Evolutionary conservation across 169 alveolate genomes (phyloP).

Genomic region (Theileria annulata): DNA sequence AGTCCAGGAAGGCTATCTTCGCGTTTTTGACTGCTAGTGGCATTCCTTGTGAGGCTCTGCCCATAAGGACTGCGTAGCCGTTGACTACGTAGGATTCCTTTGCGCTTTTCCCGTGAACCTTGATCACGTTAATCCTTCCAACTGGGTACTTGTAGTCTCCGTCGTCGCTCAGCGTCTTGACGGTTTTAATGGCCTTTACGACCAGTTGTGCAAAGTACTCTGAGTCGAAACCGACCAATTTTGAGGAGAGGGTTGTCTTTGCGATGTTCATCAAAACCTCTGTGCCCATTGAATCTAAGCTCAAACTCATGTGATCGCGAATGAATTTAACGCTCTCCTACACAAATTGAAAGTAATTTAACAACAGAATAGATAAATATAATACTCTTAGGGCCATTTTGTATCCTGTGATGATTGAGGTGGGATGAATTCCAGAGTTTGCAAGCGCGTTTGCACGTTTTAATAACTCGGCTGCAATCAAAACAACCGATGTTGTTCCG

Average conservation of each 20-base stretch:
- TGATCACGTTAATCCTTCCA: conserved; percentile 90
- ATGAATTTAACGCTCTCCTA: conserved; percentile 92
- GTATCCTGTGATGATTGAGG: conserved; percentile 94
- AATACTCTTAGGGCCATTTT: conserved; percentile 86
- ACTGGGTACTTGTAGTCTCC: conserved; percentile 95
- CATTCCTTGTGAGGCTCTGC: conserved; percentile 96
- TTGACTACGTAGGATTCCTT: conserved; percentile 88
- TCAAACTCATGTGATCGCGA: conserved; percentile 86
- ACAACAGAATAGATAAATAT: neutral
- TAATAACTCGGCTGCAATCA: conserved; percentile 97
- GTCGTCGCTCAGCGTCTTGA: conserved; percentile 79
- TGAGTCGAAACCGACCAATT: conserved; percentile 92
- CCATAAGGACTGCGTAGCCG: conserved; percentile 91
- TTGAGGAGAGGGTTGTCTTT: conserved; percentile 93
- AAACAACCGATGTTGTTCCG: conserved; percentile 99
- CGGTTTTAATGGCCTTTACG: conserved; percentile 91
- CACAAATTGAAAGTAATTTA: neutral
- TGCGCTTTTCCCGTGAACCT: conserved; percentile 94
- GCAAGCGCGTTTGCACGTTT: conserved; percentile 95
- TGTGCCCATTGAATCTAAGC: conserved; percentile 81
- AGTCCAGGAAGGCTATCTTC: conserved; percentile 96
- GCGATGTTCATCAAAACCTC: conserved; percentile 91
- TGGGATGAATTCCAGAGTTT: conserved; percentile 96
- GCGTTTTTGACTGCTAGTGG: conserved; percentile 92
- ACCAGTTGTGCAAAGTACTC: conserved; percentile 92